Evolutionary conservation across 352 stramenopile species (phyloP), one percentile per base, ranked within the genome.

Genomic region (Pythium oligandrum): DNA sequence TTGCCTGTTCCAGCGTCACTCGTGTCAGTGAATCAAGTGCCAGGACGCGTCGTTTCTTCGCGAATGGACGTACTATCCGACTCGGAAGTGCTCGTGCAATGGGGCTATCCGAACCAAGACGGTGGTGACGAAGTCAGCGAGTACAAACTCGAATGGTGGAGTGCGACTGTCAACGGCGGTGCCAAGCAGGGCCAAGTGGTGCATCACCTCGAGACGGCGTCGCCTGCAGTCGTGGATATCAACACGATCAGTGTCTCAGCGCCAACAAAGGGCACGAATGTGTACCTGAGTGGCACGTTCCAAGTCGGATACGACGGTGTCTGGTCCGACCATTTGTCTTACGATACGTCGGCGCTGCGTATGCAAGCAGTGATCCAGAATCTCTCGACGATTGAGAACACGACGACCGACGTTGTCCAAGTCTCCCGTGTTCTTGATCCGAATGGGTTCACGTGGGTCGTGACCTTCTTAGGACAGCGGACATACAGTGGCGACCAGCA

Each of bases 291-390:
- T 1, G 84, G 84, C 3, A 89, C 86, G 26, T 98, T 98, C 70
- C 84, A 82, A 3, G 64, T 98, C 17, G 72, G 66, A 1, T 98
- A 96, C 63, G 84, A 90, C 49, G 83, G 78, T 7, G 76, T 95
- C 39, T 90, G 73, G 54, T 98, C 85, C 3, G 64, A 68, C 17
- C 84, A 97, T 56, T 61, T 98, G 11, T 66, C 71, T 36, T 86
- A 85, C 61, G 88, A 98, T 63, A 70, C 86, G 30, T 95, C 84
- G 4, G 92, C 88, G 6, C 61, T 81, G 8, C 72, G 83, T 9
- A 85, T 98, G 64, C 75, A 93, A 46, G 54, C 56, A 1, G 73
- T 66, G 6, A 45, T 93, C 8, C 32, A 55, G 17, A 70, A 72
- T 4, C 46, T 93, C 4, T 70, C 68, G 48, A 90, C 78, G 8